phyloP scores from a whole-genome alignment of 441 rosid species.

The Euphorbia celastroides region DNA sequence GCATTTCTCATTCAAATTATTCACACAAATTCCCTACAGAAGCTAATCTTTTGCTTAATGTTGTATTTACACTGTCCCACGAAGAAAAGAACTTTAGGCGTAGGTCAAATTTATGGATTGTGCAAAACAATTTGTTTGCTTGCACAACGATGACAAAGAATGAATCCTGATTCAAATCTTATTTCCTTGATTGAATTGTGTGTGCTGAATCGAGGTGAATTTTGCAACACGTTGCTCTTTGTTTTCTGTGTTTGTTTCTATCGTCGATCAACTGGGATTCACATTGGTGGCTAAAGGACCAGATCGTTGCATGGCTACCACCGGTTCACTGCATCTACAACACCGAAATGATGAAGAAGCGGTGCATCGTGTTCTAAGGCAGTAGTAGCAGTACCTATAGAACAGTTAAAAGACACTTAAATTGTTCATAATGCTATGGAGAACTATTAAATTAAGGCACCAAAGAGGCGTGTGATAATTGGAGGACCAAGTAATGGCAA shows the following conservation, averaged over 20 bases:
- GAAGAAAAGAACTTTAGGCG: slow-evolving; percentile 8
- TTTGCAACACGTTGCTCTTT: slow-evolving; percentile 18
- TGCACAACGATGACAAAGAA: slow-evolving; percentile 31
- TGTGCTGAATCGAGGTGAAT: slow-evolving; percentile 22
- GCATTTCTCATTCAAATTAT: slow-evolving; percentile 2
- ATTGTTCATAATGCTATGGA: background rate
- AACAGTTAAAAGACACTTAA: background rate
- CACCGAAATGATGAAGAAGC: slow-evolving; percentile 72
- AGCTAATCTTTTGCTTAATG: background rate
- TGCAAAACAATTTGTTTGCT: slow-evolving; percentile 9
- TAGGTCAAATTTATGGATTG: slow-evolving; percentile 23
- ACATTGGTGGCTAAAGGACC: slow-evolving; percentile 27
- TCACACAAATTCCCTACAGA: background rate
- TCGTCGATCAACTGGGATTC: slow-evolving; percentile 21
- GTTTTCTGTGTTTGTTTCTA: slow-evolving; percentile 14
- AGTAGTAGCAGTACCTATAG: slow-evolving; percentile 81
- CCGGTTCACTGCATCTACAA: slow-evolving; percentile 62
- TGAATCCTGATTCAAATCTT: slow-evolving; percentile 24
- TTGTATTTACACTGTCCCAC: slow-evolving; percentile 1
- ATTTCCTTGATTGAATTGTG: slow-evolving; percentile 13
- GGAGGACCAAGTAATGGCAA: background rate
- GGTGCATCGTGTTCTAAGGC: slow-evolving; percentile 79
- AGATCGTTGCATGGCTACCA: slow-evolving; percentile 79
- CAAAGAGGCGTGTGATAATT: background rate
- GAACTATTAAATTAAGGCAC: background rate